Evolutionary conservation across 2,329 filamentous ascomycete species (phyloP).

Genomic region (Emergomyces pasteurianus): DNA sequence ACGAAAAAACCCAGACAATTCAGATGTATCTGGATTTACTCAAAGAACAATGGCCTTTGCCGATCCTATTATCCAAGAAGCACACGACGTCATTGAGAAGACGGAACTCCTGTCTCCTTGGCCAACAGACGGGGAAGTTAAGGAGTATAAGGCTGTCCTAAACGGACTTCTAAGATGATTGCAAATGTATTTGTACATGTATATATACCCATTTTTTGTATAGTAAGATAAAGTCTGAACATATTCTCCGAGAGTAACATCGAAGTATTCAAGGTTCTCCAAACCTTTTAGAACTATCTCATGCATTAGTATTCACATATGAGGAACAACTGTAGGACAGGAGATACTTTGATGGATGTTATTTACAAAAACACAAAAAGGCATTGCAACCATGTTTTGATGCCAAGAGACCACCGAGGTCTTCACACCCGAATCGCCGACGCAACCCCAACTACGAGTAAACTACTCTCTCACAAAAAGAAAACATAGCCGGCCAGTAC

Average conservation of each 20-base stretch:
- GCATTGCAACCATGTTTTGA: too few relatives aligned
- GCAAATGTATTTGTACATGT: neutral
- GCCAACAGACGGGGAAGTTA: conserved; percentile 31
- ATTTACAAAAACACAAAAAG: too few relatives aligned
- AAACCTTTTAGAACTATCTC: neutral
- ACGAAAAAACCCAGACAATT: neutral
- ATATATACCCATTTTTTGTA: neutral
- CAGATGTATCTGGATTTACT: neutral
- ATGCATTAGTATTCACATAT: neutral
- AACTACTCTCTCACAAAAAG: neutral
- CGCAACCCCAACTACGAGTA: neutral
- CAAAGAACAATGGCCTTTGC: conserved; percentile 12
- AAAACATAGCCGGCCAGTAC: neutral
- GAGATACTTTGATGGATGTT: neutral
- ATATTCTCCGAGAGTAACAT: neutral
- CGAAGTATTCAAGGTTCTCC: neutral
- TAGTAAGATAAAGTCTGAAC: neutral
- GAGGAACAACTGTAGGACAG: neutral
- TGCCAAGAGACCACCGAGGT: neutral
- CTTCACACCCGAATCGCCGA: neutral
- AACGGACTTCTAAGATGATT: neutral
- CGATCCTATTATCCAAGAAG: conserved; percentile 22
- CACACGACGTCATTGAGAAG: conserved; percentile 26
- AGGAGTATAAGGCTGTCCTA: conserved; percentile 20
- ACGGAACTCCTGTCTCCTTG: conserved; percentile 18